Evolutionary conservation across 2,329 filamentous ascomycete species (phyloP), one percentile per base, ranked within the genome.

Genomic region (Colletotrichum sp.): DNA sequence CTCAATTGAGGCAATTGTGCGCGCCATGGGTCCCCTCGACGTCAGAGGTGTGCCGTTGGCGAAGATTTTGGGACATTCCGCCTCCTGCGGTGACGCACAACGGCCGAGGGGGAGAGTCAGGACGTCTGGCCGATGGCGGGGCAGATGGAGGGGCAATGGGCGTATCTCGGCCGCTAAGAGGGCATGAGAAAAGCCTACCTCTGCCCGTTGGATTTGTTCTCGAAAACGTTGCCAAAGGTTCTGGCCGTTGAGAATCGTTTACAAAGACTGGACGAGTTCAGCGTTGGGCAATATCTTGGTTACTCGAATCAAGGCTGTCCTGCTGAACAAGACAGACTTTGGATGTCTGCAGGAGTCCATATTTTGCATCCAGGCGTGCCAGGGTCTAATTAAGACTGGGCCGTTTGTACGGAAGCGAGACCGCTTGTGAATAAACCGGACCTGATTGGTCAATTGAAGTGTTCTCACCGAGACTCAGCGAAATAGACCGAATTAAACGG

Each of bases 71-170:
- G 54, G n/a, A 47, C 27, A 51, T 59, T 59, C 54, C 66, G 66
- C 34, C 43, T 24, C 4, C 33, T 12, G 54, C 54, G 16, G 67
- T 70, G 70, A 70, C 67, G 67, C 66, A 73, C 38, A n/a, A 18
- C 18, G 54, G 29, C 4, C 43, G 8, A 43, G 24, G 5, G n/a
- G 15, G 7, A 54, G 54, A 72, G 55, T 72, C 64, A 69, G 54
- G 34, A 36, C 62, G 43, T n/a, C 43, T 47, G 33, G 31, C 55
- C 55, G 71, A 73, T 73, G 67, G 71, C 67, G 71, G 71, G 71
- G 71, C 70, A 57, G 54, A 70, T 59, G 55, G 67, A 70, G 61
- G 33, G 38, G 43, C 70, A 61, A 31, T 38, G 58, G 54, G 33
- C 47, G 59, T n/a, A 70, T 27, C 59, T 47, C 57, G 21, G 70